Conservation (phyloP, 306 rosid genomes). For the Cicer judaicum region DNA sequence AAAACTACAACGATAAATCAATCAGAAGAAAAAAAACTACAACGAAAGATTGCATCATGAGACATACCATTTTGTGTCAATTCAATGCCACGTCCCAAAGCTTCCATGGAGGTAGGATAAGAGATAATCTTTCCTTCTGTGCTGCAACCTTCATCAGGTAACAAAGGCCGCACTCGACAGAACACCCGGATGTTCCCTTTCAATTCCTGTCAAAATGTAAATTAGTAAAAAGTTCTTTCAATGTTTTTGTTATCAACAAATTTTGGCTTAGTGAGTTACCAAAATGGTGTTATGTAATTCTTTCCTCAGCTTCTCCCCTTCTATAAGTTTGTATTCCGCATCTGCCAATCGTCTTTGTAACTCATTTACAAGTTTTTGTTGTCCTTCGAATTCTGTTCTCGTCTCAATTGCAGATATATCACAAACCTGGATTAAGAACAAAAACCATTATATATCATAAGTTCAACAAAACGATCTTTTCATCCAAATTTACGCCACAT, state of each 20-base stretch:
- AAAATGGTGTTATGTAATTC: constrained; percentile 88
- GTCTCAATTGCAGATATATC: constrained; percentile 78
- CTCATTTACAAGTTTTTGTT: constrained; percentile 67
- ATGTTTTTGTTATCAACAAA: constrained; percentile 19
- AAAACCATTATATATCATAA: constrained; percentile 34
- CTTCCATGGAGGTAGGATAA: constrained; percentile 87
- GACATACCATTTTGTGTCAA: constrained; percentile 71
- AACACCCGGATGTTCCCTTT: constrained; percentile 98
- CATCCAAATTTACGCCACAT: constrained; percentile 30
- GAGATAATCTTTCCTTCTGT: constrained; percentile 71
- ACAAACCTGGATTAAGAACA: constrained; percentile 61
- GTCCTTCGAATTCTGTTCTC: constrained; percentile 78
- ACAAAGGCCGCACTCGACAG: constrained; percentile 93
- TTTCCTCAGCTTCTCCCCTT: constrained; percentile 89
- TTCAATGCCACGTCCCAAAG: constrained; percentile 86
- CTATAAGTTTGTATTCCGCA: constrained; percentile 78
- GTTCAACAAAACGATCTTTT: constrained; percentile 28
- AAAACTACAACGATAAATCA: constrained; percentile 28
- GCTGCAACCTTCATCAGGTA: constrained; percentile 73
- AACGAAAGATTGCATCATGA: constrained; percentile 7
- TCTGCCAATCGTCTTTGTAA: constrained; percentile 74
- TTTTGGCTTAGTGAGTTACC: constrained; percentile 56
- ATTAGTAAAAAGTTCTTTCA: constrained; percentile 21
- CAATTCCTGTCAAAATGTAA: constrained; percentile 66
- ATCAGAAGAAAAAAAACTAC: constrained; percentile 21